Base-by-base conservation (phyloP, 148 eudicot species). In the Persicaria tinctoria region DNA sequence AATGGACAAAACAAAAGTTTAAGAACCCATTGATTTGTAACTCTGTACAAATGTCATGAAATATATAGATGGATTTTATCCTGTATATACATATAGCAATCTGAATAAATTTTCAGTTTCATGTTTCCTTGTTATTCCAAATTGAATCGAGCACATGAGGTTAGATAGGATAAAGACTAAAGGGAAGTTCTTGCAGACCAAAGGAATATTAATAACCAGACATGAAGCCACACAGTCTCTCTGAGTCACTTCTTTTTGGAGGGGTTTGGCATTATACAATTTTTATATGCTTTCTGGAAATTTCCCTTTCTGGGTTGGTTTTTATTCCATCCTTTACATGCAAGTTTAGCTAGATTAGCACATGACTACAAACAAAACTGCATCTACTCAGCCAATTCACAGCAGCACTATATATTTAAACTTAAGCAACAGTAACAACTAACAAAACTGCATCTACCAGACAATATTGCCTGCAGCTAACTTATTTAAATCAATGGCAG, bases 301-400 rank as follows among this genome's bases (percentile, higher is more conserved):
- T 66, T 66, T 66, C 70, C 70, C 8, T 66, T 66, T 76, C 46
- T 73, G 75, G 73, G 44, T 77, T 50, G 47, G 47, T 6, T 44
- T 20, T 18, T 73, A 44, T 45, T 13, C 56, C 3, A 73, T 63
- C 50, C 71, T 41, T 46, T 27, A 47, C 54, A 74, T 10, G 38
- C 51, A n/a, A 74, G 54, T 74, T 59, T 75, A 17, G 49, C 48
- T 66, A 44, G 17, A 38, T 66, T 55, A 23, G 60, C n/a, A 55
- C 46, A 70, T 54, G 60, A 32, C 32, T 16, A 64, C 76, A 51
- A 49, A 38, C 46, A 4, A 51, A 38, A 66, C 70, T 41, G 70
- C 70, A 66, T 66, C 70, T 66, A 13, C 0, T 66, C 70, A 66
- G 48, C 70, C 70, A 41, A 66, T 66, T 3, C 38, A 41, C 8